phyloP scores from a whole-genome alignment of 495 filamentous ascomycete genomes.

The Penicillium dipodomyicola region DNA sequence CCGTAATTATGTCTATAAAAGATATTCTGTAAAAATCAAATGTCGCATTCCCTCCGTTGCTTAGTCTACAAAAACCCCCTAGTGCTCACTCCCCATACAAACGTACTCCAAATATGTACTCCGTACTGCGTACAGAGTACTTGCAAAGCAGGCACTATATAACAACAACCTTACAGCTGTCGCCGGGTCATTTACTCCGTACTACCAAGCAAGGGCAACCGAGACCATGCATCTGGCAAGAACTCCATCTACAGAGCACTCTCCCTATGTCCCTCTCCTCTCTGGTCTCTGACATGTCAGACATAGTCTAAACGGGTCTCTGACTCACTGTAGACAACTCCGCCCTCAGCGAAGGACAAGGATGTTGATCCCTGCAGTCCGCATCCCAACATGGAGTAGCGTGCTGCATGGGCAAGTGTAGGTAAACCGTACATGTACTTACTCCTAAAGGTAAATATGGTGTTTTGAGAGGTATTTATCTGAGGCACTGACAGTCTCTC shows the following conservation, averaged over 20 bases:
- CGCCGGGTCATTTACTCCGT: not conserved
- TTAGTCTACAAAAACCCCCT: conserved; percentile 15
- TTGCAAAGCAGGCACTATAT: not conserved
- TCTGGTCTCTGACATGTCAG: conserved; percentile 7
- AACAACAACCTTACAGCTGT: not conserved
- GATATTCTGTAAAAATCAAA: not conserved
- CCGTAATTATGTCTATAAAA: not conserved
- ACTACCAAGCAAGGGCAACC: conserved; percentile 24
- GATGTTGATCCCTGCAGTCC: conserved; percentile 24
- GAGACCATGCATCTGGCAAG: conserved; percentile 15
- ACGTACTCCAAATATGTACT: conserved; percentile 3
- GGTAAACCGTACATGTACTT: not conserved
- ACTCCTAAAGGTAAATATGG: not conserved
- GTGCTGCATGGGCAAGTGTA: conserved; percentile 21
- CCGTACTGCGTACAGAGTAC: not conserved
- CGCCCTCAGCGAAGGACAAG: conserved; percentile 2
- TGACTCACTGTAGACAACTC: conserved; percentile 23
- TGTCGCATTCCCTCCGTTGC: conserved; percentile 27
- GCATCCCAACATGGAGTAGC: conserved; percentile 17
- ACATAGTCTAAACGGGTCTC: conserved; percentile 6
- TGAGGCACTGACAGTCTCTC: not conserved
- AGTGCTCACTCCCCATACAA: not conserved
- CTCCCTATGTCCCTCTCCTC: not conserved
- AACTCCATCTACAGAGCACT: not conserved
- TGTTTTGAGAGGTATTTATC: not conserved